phyloP scores from a whole-genome alignment of 148 eudicot genomes.

The Tetragonia tetragonoides region DNA sequence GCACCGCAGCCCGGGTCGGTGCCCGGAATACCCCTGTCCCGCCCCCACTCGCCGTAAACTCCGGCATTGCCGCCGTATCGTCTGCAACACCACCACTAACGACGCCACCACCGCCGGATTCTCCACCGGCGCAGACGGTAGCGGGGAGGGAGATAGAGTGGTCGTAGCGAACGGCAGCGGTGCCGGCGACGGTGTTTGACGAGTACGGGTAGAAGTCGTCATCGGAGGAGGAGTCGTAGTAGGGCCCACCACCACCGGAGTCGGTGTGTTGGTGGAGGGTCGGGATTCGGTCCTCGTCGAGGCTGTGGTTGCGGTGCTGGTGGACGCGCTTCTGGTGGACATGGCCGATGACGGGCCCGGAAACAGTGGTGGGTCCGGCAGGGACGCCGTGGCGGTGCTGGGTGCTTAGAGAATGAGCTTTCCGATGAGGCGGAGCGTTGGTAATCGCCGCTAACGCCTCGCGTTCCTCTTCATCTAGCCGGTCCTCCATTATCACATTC shows the following conservation, averaged over 20 bases:
- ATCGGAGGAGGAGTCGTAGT: constrained; percentile 30
- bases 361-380: constrained; percentile 32
- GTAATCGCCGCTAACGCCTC: constrained; percentile 38
- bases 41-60: constrained; percentile 62
- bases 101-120: neutral
- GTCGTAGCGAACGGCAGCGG: constrained; percentile 17
- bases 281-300: constrained; percentile 48
- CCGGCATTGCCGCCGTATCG: constrained; percentile 41
- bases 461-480: constrained; percentile 52
- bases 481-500: constrained; percentile 31
- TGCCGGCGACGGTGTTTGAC: constrained; percentile 1
- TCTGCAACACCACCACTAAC: neutral
- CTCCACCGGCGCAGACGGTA: neutral
- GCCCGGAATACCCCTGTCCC: constrained; percentile 61
- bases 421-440: constrained; percentile 37
- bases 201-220: constrained; percentile 46
- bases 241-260: neutral
- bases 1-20: constrained; percentile 70
- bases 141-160: constrained; percentile 27
- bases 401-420: constrained; percentile 52
- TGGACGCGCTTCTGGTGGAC: constrained; percentile 15
- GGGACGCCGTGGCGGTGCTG: constrained; percentile 16
- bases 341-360: constrained; percentile 36
- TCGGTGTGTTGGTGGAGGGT: constrained; percentile 12
- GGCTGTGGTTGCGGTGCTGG: constrained; percentile 68